Base-by-base conservation (phyloP, 768 basidiomycete genomes). In the Boletus fagicola region DNA sequence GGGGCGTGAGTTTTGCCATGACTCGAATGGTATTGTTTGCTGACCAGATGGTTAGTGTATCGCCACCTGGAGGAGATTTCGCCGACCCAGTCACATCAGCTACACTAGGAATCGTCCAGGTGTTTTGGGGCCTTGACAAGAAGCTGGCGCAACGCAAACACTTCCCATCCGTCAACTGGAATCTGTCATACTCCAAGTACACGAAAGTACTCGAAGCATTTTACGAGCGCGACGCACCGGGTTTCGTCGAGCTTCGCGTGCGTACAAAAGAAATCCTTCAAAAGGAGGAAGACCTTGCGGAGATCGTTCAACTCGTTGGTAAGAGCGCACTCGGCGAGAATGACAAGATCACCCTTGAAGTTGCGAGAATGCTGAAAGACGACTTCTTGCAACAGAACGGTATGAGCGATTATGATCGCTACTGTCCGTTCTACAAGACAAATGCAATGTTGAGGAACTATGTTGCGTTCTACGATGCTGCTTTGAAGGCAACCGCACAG, bases 131-230 rank as follows among this genome's bases (percentile, higher is more conserved):
- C 73, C 84, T 99, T 28, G 97, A 98, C 77, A 99, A 99, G 86
- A 94, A 96, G 72, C 86, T 98, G 57, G 97, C 97, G 3, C 97
- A 98, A 72, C 84, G 96, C 61, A 98, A 99, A 74, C 95, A 99
- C 72, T 99, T 99, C 83, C 97, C 97, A 2, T 97, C 95, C n/a
- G 96, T 99, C 73, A 98, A 99, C 77, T 99, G 97, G 97, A 97
- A 88, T 63, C 78, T 97, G n/a, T 99, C 97, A 11, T 98, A 98
- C 74, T 98, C 97, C 57, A 99, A 99, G 74, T 98, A 99, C 75
- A 90, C 88, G 60, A 95, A 94, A 70, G 86, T 94, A 11, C 83
- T 98, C 40, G 94, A 96, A 66, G 83, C 90, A 1, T 88, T 94
- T 74, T 99, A 98, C 74, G 94, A 98, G 73, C 76, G 80, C 43